Conservation (phyloP, 352 stramenopile genomes). For the Phytophthora kernoviae region DNA sequence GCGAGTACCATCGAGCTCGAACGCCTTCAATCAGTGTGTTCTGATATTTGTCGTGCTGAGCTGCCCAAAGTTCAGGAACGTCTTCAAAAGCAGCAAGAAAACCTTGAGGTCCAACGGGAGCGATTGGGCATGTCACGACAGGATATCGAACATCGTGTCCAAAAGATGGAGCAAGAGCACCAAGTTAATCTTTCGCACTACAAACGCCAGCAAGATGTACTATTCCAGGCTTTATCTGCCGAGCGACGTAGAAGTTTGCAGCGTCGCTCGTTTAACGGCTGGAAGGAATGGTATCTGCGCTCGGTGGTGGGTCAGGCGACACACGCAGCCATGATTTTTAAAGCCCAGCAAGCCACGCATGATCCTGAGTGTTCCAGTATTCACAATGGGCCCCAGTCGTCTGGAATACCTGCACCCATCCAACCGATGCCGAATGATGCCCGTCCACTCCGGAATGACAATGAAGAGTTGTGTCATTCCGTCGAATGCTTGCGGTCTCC, state of each 20-base stretch:
- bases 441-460: slow-evolving; percentile 3
- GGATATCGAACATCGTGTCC: slow-evolving; percentile 27
- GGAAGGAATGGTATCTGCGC: slow-evolving; percentile 60
- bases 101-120: slow-evolving; percentile 16
- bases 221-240: slow-evolving; percentile 10
- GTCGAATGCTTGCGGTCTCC: slow-evolving; percentile 4
- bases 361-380: background rate
- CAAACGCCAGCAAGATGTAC: slow-evolving; percentile 20
- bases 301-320: slow-evolving; percentile 60
- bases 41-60: slow-evolving; percentile 21
- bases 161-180: slow-evolving; percentile 2
- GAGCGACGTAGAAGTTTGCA: slow-evolving; percentile 12
- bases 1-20: slow-evolving; percentile 9
- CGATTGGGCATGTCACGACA: slow-evolving; percentile 25
- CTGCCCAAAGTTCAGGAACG: slow-evolving; percentile 20
- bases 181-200: background rate
- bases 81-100: slow-evolving; percentile 11
- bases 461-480: background rate
- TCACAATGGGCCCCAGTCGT: background rate
- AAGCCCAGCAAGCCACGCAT: slow-evolving; percentile 9
- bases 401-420: slow-evolving; percentile 8
- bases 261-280: slow-evolving; percentile 37
- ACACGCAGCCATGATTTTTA: slow-evolving; percentile 64
- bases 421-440: background rate
- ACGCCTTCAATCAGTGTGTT: slow-evolving; percentile 17